A percentile compares a stretch with the other conserved stretches of the same genome.
Evolutionary conservation across 2,329 filamentous ascomycete species (phyloP).

Genomic region (Aspergillus sp.): DNA sequence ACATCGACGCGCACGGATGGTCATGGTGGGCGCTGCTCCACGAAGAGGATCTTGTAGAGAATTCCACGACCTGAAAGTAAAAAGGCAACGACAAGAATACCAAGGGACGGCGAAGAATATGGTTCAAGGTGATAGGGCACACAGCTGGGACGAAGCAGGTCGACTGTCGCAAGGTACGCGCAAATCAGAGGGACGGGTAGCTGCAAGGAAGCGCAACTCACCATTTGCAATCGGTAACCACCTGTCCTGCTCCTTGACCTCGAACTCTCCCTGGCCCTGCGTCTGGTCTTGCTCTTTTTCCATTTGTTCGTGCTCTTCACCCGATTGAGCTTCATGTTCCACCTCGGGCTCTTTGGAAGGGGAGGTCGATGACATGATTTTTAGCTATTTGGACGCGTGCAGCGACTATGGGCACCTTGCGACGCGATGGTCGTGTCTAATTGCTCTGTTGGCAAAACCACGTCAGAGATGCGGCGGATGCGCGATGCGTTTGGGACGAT

Average conservation of each 20-base stretch:
- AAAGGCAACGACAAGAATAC: slow-evolving; percentile 11
- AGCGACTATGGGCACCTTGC: slow-evolving; percentile 35
- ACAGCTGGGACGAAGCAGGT: slow-evolving; percentile 25
- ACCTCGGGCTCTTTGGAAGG: slow-evolving; percentile 84
- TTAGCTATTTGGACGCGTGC: slow-evolving; percentile 50
- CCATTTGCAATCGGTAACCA: slow-evolving; percentile 99
- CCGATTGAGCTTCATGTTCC: slow-evolving; percentile 90
- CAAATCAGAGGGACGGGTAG: slow-evolving; percentile 49
- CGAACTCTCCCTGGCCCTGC: slow-evolving; percentile 82
- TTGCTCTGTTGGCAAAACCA: slow-evolving; percentile 44
- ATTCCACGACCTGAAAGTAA: background rate
- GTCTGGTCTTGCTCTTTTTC: slow-evolving; percentile 70
- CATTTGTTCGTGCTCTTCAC: slow-evolving; percentile 89
- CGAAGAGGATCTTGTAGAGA: background rate
- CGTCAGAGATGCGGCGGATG: slow-evolving; percentile 41
- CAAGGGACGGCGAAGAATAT: slow-evolving; percentile 22
- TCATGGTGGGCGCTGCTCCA: too few species aligned
- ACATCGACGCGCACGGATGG: too few species aligned
- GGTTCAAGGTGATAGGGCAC: slow-evolving; percentile 28
- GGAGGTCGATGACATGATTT: slow-evolving; percentile 93
- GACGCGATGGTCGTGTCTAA: slow-evolving; percentile 31
- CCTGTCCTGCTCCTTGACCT: slow-evolving; percentile 99
- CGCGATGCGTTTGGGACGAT: slow-evolving; percentile 23
- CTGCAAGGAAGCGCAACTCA: slow-evolving; percentile 62
- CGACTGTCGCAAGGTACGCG: slow-evolving; percentile 44